Evolutionary conservation across 2,329 filamentous ascomycete species (phyloP), one percentile per base, ranked within the genome.

Genomic region (Ophiognomonia clavigignenti-juglandacearum): DNA sequence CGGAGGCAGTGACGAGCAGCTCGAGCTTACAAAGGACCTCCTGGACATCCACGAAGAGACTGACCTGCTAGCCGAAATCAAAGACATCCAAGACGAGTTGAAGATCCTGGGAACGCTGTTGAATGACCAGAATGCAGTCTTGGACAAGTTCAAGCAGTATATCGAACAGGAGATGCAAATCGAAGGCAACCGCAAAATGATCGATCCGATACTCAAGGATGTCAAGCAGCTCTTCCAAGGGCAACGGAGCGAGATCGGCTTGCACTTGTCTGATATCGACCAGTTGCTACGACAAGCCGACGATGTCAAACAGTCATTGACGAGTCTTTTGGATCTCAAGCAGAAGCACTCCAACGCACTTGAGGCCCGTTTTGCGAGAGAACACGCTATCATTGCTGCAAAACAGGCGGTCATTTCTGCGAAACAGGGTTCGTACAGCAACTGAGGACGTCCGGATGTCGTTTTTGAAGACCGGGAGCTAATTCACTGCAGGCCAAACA

Each of bases 291-390:
- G 73, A 37, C 80, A 83, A 58, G 79, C 80, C 1, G 69, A 74
- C 48, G 71, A 74, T 18, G 78, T 83, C 52, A 82, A 83, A 56
- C 64, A 71, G 36, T 75, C 72, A 44, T 72, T 85, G 39, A 81
- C 76, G 0, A 76, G 84, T 54, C 64, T 85, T 5, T 72, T 86
- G 0, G 82, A 85, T 53, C 70, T 85, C 1, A 86, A 86, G 57
- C 82, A 86, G 56, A 85, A 85, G 60, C 80, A 85, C 47, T 80
- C 80, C 54, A 85, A 85, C 61, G 80, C 79, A 0, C 76, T 83
- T 39, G 82, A 85, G 57, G 82, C 81, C 2, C 74, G 80, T 6
- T 83, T 77, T 45, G 74, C 76, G 0, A 67, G 76, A 14, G 77
- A 83, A 44, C 80, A 83, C 59, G 81, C 82, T 0, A 73, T 77